A percentile compares a stretch with the other conserved stretches of the same genome.
Conservation (phyloP, 202 grass and related monocot species). For the Cymbopogon flexuosus region DNA sequence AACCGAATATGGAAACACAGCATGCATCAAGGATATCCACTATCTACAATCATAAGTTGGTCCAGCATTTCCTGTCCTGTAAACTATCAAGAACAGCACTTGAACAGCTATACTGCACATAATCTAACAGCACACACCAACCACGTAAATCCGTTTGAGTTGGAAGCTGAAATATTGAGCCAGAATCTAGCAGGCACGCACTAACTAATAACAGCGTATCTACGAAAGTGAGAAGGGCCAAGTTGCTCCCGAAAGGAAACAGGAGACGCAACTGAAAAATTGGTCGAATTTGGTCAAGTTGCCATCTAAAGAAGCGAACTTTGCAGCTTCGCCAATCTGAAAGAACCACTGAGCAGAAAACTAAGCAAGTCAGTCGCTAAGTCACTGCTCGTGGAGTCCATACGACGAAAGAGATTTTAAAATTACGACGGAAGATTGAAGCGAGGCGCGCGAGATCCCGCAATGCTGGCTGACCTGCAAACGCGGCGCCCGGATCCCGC, state of each 20-base stretch:
- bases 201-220: background rate
- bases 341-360: background rate
- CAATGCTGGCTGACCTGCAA: slow-evolving; percentile 44
- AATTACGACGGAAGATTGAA: background rate
- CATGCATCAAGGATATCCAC: background rate
- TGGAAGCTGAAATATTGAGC: background rate
- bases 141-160: background rate
- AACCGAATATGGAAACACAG: background rate
- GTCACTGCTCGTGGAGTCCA: slow-evolving; percentile 12
- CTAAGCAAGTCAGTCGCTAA: slow-evolving; percentile 8
- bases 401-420: slow-evolving; percentile 19
- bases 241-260: slow-evolving; percentile 8
- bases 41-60: background rate
- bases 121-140: background rate
- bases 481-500: slow-evolving; percentile 18
- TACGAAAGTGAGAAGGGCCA: background rate
- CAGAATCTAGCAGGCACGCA: background rate
- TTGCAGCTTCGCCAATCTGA: background rate
- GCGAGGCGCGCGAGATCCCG: slow-evolving; percentile 29
- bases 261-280: background rate
- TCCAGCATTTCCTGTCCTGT: background rate
- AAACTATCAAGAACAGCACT: background rate
- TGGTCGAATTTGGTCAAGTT: background rate
- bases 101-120: background rate
- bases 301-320: background rate